phyloP scores from a whole-genome alignment of 139 green algal genomes.

The Pseudopediastrum boryanum region DNA sequence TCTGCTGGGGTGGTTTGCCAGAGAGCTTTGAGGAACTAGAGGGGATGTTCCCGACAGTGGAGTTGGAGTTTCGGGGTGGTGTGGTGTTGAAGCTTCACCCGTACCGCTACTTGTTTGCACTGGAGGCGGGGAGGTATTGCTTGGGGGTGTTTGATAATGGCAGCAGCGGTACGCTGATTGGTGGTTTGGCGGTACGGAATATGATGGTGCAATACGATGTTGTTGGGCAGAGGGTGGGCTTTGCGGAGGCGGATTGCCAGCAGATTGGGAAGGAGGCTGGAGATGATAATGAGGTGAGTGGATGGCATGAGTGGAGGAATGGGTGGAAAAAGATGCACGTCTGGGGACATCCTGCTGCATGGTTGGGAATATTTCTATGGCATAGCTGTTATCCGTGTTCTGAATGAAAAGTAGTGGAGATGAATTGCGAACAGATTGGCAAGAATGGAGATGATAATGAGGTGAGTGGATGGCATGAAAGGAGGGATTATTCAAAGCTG shows the following conservation, averaged over 20 bases:
- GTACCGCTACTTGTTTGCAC: slow-evolving; percentile 30
- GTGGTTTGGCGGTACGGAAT: slow-evolving; percentile 84
- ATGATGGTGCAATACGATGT: slow-evolving; percentile 64
- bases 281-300: slow-evolving; percentile 10
- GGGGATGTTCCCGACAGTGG: neutral
- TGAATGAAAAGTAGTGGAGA: neutral
- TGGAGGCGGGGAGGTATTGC: slow-evolving; percentile 49
- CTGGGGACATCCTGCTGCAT: neutral
- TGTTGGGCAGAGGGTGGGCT: slow-evolving; percentile 12
- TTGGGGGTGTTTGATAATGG: slow-evolving; percentile 92
- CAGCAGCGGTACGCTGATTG: slow-evolving; percentile 76
- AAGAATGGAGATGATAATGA: neutral
- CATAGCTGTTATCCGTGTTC: too few relatives aligned
- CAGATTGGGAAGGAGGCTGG: neutral
- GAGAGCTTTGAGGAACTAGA: neutral
- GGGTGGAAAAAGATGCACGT: too few relatives aligned
- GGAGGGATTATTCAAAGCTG: too few relatives aligned
- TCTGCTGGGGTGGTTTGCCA: slow-evolving; percentile 13
- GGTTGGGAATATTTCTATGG: too few relatives aligned
- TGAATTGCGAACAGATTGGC: neutral
- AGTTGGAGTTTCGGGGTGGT: slow-evolving; percentile 15
- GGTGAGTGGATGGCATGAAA: neutral
- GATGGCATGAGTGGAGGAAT: too few relatives aligned
- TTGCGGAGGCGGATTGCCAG: slow-evolving; percentile 31
- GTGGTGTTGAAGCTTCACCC: slow-evolving; percentile 1